Evolutionary conservation across 352 stramenopile species (phyloP), one percentile per base, ranked within the genome.

Genomic region (Globisporangium parvum): DNA sequence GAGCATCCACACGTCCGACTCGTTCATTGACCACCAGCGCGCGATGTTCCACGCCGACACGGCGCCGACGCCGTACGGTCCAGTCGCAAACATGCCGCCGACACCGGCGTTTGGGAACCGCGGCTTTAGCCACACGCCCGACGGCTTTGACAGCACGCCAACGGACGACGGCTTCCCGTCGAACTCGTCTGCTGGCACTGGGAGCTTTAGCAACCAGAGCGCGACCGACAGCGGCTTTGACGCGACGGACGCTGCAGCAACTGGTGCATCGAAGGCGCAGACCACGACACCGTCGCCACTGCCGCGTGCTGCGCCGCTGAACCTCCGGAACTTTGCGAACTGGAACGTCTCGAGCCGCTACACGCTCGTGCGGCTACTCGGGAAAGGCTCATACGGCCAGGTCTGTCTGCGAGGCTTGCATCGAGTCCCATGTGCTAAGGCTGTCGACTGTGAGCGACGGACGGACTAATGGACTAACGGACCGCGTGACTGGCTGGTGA

Each of bases 331-430:
- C 59, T 93, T 93, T 56, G 76, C 78, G 20, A 89, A 91, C 57
- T 95, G 85, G 85, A 82, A 87, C 49, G 83, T 95, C 12, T 75
- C 78, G 46, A 80, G 60, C 39, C 80, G 79, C 47, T 95, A 95
- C 61, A 80, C 80, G 28, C 73, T 95, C 35, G 75, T 95, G 47
- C 77, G 85, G 14, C 55, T 95, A 33, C 62, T 95, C 2, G 85
- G 85, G 21, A 92, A 95, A 49, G 85, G 85, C 14, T 93, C 83
- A 6, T 95, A 95, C 55, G 85, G 85, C 60, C 83, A 95, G 70
- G 80, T 89, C 64, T 8, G 55, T 40, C 33, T 39, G 15, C 37
- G 20, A 14, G 52, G 5, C 17, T 8, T 18, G 17, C n/a, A 53
- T n/a, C n/a, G n/a, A n/a, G n/a, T n/a, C n/a, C n/a, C 17, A 14